Evolutionary conservation across 257 asterid genomes (phyloP).

Genomic region (Echium plantagineum): DNA sequence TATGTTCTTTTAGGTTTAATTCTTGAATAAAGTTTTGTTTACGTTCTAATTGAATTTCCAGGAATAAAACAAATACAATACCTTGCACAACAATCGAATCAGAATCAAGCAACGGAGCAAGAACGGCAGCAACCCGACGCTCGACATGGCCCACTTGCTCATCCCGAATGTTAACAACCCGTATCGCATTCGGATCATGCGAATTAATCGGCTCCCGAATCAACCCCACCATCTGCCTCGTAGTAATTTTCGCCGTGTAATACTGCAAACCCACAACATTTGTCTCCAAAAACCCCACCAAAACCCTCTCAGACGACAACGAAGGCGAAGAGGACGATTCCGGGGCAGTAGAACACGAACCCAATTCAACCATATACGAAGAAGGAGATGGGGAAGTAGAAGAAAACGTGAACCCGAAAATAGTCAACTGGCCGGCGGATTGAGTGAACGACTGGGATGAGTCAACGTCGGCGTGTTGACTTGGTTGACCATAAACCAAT

Average conservation of each 20-base stretch:
- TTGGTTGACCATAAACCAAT: too few relatives aligned
- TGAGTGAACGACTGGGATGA: too few relatives aligned
- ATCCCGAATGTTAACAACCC: constrained; percentile 45
- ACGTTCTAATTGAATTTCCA: too few relatives aligned
- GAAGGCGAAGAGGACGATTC: not conserved
- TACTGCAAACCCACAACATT: constrained; percentile 55
- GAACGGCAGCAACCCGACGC: constrained; percentile 40
- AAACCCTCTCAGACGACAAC: constrained; percentile 15
- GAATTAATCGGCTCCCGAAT: constrained; percentile 55
- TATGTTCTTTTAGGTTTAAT: too few relatives aligned
- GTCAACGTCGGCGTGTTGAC: too few relatives aligned
- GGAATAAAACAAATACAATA: not conserved
- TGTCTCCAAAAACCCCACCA: constrained; percentile 62
- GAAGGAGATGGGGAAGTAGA: too few relatives aligned
- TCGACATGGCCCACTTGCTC: constrained; percentile 65
- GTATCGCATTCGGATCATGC: constrained; percentile 49
- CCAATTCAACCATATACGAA: not conserved
- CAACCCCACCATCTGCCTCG: constrained; percentile 63
- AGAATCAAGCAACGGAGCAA: constrained; percentile 58
- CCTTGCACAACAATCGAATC: constrained; percentile 42
- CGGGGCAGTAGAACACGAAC: not conserved
- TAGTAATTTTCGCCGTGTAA: constrained; percentile 44
- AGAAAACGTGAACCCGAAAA: not conserved
- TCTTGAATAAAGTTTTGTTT: too few relatives aligned
- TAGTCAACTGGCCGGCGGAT: not conserved